Percentiles rank a stretch among this genome's conserved stretches.
phyloP scores from a whole-genome alignment of 768 basidiomycete species.

The Mycena albidolilacea region DNA sequence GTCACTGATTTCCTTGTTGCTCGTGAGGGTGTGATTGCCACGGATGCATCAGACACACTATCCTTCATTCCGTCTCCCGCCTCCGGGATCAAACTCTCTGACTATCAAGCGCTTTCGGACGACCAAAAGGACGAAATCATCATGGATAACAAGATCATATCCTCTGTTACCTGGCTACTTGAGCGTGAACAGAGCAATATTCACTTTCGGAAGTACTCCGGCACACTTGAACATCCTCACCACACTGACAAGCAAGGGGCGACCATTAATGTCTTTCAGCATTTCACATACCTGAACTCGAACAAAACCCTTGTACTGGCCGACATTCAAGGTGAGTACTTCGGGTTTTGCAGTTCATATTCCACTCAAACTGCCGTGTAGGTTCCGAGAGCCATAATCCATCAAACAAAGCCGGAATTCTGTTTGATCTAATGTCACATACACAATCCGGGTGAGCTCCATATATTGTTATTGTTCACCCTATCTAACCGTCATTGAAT shows the following conservation, averaged over 20 bases:
- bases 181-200: neutral
- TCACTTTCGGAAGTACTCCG: neutral
- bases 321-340: neutral
- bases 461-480: too few relatives aligned
- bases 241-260: constrained; percentile 12
- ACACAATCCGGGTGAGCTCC: neutral
- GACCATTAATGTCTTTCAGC: constrained; percentile 12
- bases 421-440: constrained; percentile 19
- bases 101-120: constrained; percentile 7
- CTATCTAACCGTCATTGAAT: too few relatives aligned
- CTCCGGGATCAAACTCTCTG: constrained; percentile 3
- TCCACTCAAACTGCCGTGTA: neutral
- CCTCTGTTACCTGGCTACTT: neutral
- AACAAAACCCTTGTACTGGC: constrained; percentile 1
- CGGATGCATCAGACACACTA: neutral
- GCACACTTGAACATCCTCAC: constrained; percentile 1
- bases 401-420: neutral
- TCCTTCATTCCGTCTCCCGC: constrained; percentile 9
- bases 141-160: neutral
- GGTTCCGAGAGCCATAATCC: constrained; percentile 10
- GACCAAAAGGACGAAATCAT: neutral
- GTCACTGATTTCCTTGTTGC: neutral
- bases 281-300: constrained; percentile 8
- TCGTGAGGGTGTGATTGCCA: constrained; percentile 8
- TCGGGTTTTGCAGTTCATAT: neutral